Conservation (phyloP, 345 rosid species). For the Rhodamnia rubescens region DNA sequence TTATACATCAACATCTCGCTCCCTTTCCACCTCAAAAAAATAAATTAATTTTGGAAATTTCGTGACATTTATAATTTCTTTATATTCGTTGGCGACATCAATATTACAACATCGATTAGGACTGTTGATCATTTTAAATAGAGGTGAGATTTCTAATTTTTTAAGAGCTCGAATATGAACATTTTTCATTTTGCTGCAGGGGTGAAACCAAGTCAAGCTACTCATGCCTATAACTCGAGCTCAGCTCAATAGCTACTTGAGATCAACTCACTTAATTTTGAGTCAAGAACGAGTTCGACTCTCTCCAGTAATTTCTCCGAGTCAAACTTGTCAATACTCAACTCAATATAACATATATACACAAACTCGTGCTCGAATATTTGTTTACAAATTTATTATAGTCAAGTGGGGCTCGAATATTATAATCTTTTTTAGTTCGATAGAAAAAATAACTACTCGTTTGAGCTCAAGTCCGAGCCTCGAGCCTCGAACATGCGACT, state of each 20-base stretch:
- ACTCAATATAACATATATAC: not conserved
- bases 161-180: fast-evolving
- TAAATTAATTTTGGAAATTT: not conserved
- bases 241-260: fast-evolving
- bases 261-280: not conserved
- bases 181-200: not conserved
- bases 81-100: not conserved
- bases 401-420: fast-evolving
- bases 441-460: not conserved
- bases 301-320: not conserved
- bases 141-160: not conserved
- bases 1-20: not conserved
- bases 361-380: not conserved
- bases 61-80: not conserved
- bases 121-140: not conserved
- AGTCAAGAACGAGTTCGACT: not conserved
- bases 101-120: fast-evolving
- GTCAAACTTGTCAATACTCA: not conserved
- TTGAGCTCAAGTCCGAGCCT: not conserved
- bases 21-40: not conserved
- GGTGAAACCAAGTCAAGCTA: not conserved
- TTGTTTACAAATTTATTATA: not conserved
- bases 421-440: not conserved
- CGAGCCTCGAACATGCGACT: fast-evolving
- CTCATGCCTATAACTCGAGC: not conserved